These are phyloP conservation scores for Microsporum ferrugineum DNA, from an alignment of 2,329 filamentous ascomycete genomes.

Conservation along the genomic window DNA sequence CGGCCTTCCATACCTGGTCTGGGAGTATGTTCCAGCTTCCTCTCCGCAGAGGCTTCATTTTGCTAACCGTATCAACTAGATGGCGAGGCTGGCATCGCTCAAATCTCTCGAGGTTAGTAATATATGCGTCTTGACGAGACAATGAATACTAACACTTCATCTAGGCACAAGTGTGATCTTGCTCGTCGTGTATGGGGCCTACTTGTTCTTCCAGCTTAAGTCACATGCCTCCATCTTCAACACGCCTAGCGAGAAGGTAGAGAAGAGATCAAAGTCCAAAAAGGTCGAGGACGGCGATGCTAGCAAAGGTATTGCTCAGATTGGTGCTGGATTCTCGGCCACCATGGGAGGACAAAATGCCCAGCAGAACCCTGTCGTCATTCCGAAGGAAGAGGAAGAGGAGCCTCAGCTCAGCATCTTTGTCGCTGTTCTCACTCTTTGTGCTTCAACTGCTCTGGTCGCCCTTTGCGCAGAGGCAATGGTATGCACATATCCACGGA, in stretches of 20 bases:
- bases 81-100: not conserved
- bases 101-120: not conserved
- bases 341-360: slow-evolving; percentile 41
- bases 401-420: slow-evolving; percentile 53
- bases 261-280: slow-evolving; percentile 36
- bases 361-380: slow-evolving; percentile 37
- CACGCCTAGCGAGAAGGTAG: slow-evolving; percentile 64
- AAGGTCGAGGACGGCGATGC: slow-evolving; percentile 42
- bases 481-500: not conserved
- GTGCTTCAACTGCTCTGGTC: slow-evolving; percentile 63
- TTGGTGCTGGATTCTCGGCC: slow-evolving; percentile 41
- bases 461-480: slow-evolving; percentile 55
- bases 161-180: slow-evolving; percentile 45
- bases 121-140: slow-evolving; percentile 45
- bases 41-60: not conserved
- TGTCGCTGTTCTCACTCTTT: slow-evolving; percentile 62
- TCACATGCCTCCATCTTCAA: slow-evolving; percentile 74
- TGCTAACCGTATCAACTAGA: slow-evolving; percentile 62
- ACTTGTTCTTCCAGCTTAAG: slow-evolving; percentile 83
- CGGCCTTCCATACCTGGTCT: slow-evolving; percentile 3
- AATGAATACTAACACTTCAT: not conserved
- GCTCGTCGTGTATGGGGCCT: slow-evolving; percentile 69
- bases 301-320: slow-evolving; percentile 40
- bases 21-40: not conserved
- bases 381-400: slow-evolving; percentile 60